phyloP scores from a whole-genome alignment of 306 rosid species.

The Quercus robur region DNA sequence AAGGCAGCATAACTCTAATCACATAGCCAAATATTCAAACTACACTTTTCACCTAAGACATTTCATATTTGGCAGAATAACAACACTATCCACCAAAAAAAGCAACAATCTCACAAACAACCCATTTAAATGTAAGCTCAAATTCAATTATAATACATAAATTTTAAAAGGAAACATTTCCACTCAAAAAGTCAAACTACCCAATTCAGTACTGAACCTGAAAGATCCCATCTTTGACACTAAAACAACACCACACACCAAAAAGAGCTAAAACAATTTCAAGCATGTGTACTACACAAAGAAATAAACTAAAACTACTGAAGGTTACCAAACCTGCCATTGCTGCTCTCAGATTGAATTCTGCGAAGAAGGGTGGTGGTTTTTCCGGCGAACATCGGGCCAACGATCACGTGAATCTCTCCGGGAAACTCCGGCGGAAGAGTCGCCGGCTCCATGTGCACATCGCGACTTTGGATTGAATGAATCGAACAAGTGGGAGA shows the following conservation, averaged over 20 bases:
- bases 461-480: constrained; percentile 31
- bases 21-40: too few relatives aligned
- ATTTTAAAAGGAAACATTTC: too few relatives aligned
- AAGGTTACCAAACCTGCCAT: constrained; percentile 58
- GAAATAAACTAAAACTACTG: not conserved
- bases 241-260: too few relatives aligned
- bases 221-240: too few relatives aligned
- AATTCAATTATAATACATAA: too few relatives aligned
- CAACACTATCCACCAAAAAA: too few relatives aligned
- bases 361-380: constrained; percentile 78
- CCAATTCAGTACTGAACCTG: too few relatives aligned
- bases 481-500: constrained; percentile 15
- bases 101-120: too few relatives aligned
- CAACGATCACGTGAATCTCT: constrained; percentile 81
- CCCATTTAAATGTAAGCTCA: too few relatives aligned
- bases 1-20: not conserved
- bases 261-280: not conserved
- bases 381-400: constrained; percentile 96
- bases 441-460: constrained; percentile 34
- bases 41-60: too few relatives aligned
- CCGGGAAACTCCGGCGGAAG: constrained; percentile 39
- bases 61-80: too few relatives aligned
- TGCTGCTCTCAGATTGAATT: constrained; percentile 58
- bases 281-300: not conserved
- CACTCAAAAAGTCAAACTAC: too few relatives aligned